Percentiles rank a stretch among this genome's conserved stretches.
These are phyloP conservation scores for Dendrobium catenatum DNA, from an alignment of 106 monocot genomes.

Conservation along the genomic window DNA sequence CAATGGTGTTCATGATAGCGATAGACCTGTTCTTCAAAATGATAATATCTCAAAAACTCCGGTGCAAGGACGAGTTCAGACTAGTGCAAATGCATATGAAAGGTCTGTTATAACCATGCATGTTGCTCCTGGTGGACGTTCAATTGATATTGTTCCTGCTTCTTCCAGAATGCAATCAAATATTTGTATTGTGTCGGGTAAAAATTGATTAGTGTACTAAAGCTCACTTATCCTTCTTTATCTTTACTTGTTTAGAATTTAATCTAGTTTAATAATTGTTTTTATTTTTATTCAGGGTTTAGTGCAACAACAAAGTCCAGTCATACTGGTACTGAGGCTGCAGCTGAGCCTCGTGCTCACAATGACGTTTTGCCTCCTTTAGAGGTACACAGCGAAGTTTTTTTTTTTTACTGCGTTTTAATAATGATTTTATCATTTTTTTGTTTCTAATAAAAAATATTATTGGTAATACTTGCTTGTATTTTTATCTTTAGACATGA, in stretches of 20 bases:
- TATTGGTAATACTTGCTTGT: background rate
- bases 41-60: constrained; percentile 22
- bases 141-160: constrained; percentile 23
- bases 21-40: constrained; percentile 20
- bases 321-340: constrained; percentile 25
- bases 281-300: constrained; percentile 17
- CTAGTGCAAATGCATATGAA: constrained; percentile 30
- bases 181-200: constrained; percentile 29
- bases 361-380: constrained; percentile 34
- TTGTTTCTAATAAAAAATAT: too few species aligned
- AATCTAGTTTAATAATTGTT: background rate
- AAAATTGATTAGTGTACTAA: constrained; percentile 1
- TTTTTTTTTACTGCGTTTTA: background rate
- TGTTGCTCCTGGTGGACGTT: constrained; percentile 23
- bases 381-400: constrained; percentile 38
- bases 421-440: background rate
- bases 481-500: background rate
- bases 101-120: constrained; percentile 35
- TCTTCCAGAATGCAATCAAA: constrained; percentile 30
- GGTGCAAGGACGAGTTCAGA: constrained; percentile 34
- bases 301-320: constrained; percentile 25
- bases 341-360: constrained; percentile 17
- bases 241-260: background rate
- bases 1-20: constrained; percentile 45
- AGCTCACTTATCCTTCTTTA: background rate